These are phyloP conservation scores for Lepidium sativum DNA, from an alignment of 345 rosid genomes.

Conservation along the genomic window DNA sequence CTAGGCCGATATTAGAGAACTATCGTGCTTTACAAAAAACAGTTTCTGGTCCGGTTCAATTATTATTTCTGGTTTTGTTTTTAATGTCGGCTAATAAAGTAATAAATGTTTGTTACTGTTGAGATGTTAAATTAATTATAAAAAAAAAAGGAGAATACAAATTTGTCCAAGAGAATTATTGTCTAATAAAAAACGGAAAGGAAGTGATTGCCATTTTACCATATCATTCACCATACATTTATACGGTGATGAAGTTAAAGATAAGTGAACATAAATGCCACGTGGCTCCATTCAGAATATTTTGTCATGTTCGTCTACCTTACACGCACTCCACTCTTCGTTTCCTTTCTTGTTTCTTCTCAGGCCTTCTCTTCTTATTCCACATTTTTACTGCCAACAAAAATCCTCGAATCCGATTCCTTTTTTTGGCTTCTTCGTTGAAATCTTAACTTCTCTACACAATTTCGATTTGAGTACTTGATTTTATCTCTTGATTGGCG, in stretches of 20 bases:
- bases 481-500: neutral
- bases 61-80: neutral
- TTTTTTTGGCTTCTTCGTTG: neutral
- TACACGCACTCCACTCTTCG: constrained; percentile 24
- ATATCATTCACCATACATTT: too few relatives aligned
- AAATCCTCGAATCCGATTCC: neutral
- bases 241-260: constrained; percentile 8
- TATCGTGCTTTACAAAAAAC: too few relatives aligned
- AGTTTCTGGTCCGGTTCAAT: neutral
- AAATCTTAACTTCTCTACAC: neutral
- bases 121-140: neutral
- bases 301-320: constrained; percentile 12
- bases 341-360: neutral
- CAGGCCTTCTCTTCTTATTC: neutral
- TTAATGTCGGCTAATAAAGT: too few relatives aligned
- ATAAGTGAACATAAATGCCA: constrained; percentile 7
- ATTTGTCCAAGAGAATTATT: neutral
- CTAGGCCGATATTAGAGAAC: neutral
- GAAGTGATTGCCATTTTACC: neutral
- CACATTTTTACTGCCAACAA: neutral
- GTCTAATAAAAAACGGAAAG: too few relatives aligned
- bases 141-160: too few relatives aligned
- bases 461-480: neutral
- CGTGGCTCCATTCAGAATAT: constrained; percentile 16
- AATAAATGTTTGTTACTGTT: neutral